phyloP scores from a whole-genome alignment of 2,329 filamentous ascomycete genomes.

The Sporothrix humicola region DNA sequence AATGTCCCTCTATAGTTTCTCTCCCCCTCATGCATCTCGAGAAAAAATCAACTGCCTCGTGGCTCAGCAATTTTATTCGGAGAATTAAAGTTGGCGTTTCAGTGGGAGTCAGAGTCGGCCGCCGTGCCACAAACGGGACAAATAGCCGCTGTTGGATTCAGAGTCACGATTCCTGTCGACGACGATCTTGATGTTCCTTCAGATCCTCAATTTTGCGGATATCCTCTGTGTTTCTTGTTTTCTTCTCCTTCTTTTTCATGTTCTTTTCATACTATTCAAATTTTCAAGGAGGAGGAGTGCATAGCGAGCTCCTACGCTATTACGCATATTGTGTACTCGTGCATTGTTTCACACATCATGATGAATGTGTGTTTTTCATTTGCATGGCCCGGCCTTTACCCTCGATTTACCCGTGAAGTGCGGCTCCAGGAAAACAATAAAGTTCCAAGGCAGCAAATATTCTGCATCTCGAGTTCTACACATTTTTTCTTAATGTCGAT shows the following conservation, averaged over 20 bases:
- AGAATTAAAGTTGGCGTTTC: not conserved
- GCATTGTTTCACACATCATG: no score
- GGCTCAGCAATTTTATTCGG: not conserved
- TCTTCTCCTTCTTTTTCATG: not conserved
- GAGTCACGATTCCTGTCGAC: not conserved
- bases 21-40: not conserved
- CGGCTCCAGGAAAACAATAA: not conserved
- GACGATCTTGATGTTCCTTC: not conserved
- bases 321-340: no score
- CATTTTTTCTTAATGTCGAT: not conserved
- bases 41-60: not conserved
- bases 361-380: no score
- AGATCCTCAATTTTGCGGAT: not conserved
- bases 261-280: not conserved
- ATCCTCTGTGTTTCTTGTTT: not conserved
- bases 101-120: conserved; percentile 1
- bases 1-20: no score
- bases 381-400: not conserved
- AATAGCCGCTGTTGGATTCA: not conserved
- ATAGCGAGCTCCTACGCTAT: no score
- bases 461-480: not conserved
- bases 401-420: conserved; percentile 2
- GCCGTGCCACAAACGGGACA: conserved; percentile 6
- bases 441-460: not conserved
- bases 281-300: no score